phyloP scores from a whole-genome alignment of 192 early-diverging fungal species.

The Coemansia sp. region DNA sequence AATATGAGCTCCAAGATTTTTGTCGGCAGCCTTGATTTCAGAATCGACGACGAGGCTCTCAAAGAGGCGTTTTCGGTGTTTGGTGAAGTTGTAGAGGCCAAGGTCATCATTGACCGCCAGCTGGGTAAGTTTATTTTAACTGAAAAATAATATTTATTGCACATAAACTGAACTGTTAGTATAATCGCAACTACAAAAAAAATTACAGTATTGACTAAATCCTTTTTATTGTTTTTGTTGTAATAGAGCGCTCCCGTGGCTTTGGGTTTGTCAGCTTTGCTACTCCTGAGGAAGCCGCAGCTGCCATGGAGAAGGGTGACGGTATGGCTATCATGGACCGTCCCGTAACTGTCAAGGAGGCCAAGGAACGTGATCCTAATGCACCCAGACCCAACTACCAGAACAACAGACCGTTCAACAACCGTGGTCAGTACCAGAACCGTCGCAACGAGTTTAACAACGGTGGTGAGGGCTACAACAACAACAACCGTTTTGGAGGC shows the following conservation, averaged over 20 bases:
- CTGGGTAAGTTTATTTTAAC: conserved; percentile 58
- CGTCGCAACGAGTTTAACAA: conserved; percentile 7
- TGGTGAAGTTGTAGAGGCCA: conserved; percentile 65
- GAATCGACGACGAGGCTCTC: conserved; percentile 63
- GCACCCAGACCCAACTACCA: conserved; percentile 16
- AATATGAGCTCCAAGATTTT: conserved; percentile 56
- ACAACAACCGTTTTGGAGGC: conserved; percentile 24
- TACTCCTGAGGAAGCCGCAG: conserved; percentile 64
- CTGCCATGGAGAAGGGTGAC: conserved; percentile 66
- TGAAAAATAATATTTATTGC: not conserved
- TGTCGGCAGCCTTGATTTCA: conserved; percentile 69
- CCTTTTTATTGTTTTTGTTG: not conserved
- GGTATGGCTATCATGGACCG: conserved; percentile 79
- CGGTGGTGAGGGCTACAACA: conserved; percentile 35
- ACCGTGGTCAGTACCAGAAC: conserved; percentile 9
- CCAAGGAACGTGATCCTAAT: conserved; percentile 57
- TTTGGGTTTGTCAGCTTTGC: conserved; percentile 86
- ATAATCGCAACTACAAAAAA: not conserved
- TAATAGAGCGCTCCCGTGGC: conserved; percentile 70
- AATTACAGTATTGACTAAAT: not conserved
- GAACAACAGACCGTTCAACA: conserved; percentile 14
- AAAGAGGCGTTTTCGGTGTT: conserved; percentile 59
- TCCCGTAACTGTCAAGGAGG: conserved; percentile 74
- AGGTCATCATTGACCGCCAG: conserved; percentile 70
- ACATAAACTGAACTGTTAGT: not conserved